These are phyloP conservation scores for Colletotrichum viniferum DNA, from an alignment of 2,329 filamentous ascomycete species.

Conservation along the genomic window DNA sequence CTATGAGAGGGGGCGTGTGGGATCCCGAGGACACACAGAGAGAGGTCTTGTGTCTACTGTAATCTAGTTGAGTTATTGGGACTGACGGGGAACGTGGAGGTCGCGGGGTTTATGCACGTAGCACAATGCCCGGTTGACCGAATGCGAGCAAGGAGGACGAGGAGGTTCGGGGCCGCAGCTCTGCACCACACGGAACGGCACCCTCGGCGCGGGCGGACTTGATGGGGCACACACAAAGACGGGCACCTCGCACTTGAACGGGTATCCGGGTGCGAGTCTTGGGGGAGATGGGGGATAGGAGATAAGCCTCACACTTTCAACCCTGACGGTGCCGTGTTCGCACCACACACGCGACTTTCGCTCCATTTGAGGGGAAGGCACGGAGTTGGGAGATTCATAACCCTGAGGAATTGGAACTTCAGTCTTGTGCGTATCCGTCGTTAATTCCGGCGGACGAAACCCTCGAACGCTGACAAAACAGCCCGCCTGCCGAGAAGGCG, in stretches of 20 bases:
- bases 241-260: not conserved
- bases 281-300: not conserved
- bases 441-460: not conserved
- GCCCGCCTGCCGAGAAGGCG: not conserved
- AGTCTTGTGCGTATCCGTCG: not conserved
- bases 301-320: not conserved
- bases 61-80: not conserved
- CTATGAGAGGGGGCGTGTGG: not conserved
- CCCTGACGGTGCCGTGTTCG: not conserved
- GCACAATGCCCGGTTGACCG: not conserved
- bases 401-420: not conserved
- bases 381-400: not conserved
- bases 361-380: not conserved
- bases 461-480: not conserved
- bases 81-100: not conserved
- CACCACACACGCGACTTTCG: not conserved
- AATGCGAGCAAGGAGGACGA: not conserved
- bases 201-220: not conserved
- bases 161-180: not conserved
- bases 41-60: not conserved
- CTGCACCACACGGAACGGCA: not conserved
- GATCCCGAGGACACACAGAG: not conserved
- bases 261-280: not conserved
- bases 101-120: slow-evolving; percentile 7
- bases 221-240: not conserved